Conservation (phyloP, 768 basidiomycete genomes). For the Neoboletus magnificus region DNA sequence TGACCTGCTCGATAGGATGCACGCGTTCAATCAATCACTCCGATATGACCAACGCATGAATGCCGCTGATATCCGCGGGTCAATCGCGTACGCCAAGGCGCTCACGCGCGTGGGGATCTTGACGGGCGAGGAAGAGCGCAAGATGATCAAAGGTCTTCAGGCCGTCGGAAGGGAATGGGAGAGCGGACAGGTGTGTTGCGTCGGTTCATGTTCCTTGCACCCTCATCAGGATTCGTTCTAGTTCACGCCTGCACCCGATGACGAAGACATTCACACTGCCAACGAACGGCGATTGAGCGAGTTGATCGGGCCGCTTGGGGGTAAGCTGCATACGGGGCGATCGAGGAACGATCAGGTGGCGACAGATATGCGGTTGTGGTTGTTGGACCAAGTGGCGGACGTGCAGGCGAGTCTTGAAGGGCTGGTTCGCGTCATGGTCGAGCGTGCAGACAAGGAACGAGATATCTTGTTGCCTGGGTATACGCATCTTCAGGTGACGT, state of each 20-base stretch:
- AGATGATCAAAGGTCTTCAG: constrained; percentile 71
- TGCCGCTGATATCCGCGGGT: constrained; percentile 85
- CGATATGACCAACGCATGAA: constrained; percentile 95
- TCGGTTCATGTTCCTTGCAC: not conserved
- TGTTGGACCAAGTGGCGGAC: constrained; percentile 70
- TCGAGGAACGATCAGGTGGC: constrained; percentile 98
- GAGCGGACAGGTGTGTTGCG: constrained; percentile 51
- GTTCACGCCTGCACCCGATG: constrained; percentile 80
- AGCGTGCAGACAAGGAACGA: constrained; percentile 91
- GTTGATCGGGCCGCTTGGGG: constrained; percentile 87
- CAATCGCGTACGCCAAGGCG: constrained; percentile 93
- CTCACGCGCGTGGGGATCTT: constrained; percentile 79
- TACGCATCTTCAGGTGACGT: constrained; percentile 86
- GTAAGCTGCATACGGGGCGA: constrained; percentile 95
- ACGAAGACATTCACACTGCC: constrained; percentile 99
- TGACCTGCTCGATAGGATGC: constrained; percentile 62
- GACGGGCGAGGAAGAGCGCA: constrained; percentile 66
- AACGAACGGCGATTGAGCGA: constrained; percentile 94
- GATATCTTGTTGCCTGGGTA: constrained; percentile 92
- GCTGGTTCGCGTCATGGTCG: constrained; percentile 84
- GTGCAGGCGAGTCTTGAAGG: constrained; percentile 69
- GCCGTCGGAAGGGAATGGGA: constrained; percentile 85
- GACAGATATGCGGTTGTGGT: constrained; percentile 97
- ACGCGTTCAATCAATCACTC: constrained; percentile 95
- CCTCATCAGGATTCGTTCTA: constrained; percentile 25